A percentile compares a stretch with the other conserved stretches of the same genome.
These are phyloP conservation scores for Cenchrus americanus DNA, from an alignment of 176 grass and related monocot species.

Conservation along the genomic window DNA sequence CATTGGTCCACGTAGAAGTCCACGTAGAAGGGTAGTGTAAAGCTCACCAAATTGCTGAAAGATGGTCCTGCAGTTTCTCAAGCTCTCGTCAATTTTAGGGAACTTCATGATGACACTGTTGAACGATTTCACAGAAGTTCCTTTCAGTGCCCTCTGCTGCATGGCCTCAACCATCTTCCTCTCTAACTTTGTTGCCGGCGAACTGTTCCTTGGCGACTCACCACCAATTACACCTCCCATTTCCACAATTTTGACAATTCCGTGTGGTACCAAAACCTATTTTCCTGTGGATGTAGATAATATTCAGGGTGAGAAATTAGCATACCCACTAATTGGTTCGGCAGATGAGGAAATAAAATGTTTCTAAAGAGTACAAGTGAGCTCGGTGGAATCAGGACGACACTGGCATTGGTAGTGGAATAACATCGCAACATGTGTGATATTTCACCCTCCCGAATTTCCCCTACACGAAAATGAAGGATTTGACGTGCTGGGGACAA, in stretches of 20 bases:
- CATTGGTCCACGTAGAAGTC: not conserved
- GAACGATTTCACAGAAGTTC: conserved; percentile 89
- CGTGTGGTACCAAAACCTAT: not conserved
- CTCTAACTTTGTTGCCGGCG: conserved; percentile 78
- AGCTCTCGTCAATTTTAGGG: conserved; percentile 88
- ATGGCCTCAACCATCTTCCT: conserved; percentile 97
- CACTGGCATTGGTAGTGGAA: not conserved
- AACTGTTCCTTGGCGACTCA: conserved; percentile 54
- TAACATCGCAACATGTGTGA: not conserved
- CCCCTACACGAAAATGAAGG: not conserved
- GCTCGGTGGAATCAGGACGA: not conserved
- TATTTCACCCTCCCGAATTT: not conserved
- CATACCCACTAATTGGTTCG: not conserved
- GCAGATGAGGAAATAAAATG: too few species aligned
- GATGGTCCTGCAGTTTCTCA: conserved; percentile 90
- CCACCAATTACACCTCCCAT: conserved; percentile 81
- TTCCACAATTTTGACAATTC: not conserved
- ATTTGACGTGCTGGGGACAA: too few species aligned
- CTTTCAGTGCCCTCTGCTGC: conserved; percentile 79
- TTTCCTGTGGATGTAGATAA: conserved; percentile 33
- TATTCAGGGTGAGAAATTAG: not conserved
- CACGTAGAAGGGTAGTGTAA: conserved; percentile 3
- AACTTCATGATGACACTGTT: conserved; percentile 95
- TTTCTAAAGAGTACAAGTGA: too few species aligned
- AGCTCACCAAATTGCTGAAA: conserved; percentile 96